Evolutionary conservation across 805 yeast genomes (phyloP), one percentile per base, ranked within the genome.

Genomic region (Metschnikowia kofuensis): DNA sequence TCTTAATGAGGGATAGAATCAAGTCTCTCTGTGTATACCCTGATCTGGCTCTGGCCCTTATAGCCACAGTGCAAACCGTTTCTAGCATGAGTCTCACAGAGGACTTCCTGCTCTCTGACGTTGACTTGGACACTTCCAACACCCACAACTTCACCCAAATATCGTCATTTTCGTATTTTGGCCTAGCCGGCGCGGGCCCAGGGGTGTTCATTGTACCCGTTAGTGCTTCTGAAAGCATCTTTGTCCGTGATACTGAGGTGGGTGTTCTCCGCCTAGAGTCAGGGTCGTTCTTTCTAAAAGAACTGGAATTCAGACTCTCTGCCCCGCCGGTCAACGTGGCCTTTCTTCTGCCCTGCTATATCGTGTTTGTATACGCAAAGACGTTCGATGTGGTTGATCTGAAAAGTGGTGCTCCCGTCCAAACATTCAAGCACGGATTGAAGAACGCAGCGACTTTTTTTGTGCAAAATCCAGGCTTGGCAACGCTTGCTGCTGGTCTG

Each of bases 101-200:
- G 30, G 53, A 54, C 11, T 64, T 56, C 35, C 35, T 28, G 8
- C 40, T 61, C 8, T 36, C 45, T 7, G 57, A 57, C 2, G 39
- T 66, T 4, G 55, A 58, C 2, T 40, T 56, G 6, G 66, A 63
- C 28, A 64, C 63, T 15, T 41, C 56, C 2, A 51, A 44, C 29
- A 42, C 58, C 35, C 52, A 48, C 47, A 58, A 49, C 27, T 57
- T 61, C 44, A 53, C 56, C 10, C 62, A 59, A 27, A 55, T 53
- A 40, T 57, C 68, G 21, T 60, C 75, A 8, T 70, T 72, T 54
- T 62, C 67, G 49, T 73, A 72, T 53, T 73, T 73, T 54, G 75
- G 75, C 8, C 57, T 72, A 26, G 57, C 66, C 1, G 56, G 58
- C 21, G 49, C 64, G 4, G 69, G 69, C 1, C 72, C 74, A 1